A percentile compares a stretch with the other conserved stretches of the same genome.
Conservation (phyloP, 139 green algal species). For the Closterium sp. region DNA sequence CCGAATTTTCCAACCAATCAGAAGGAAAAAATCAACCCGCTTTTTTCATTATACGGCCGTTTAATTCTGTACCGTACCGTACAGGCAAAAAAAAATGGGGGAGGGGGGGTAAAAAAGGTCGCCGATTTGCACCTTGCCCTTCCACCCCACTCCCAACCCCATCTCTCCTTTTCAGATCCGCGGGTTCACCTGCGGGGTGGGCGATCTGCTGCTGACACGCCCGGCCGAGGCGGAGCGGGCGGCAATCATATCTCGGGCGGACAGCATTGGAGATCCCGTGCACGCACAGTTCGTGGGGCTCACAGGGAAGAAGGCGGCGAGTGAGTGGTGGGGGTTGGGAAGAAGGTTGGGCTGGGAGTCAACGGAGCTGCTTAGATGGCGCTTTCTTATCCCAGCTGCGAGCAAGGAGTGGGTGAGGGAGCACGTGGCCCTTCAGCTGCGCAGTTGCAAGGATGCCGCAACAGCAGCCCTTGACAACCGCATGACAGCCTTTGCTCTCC, state of each 20-base stretch:
- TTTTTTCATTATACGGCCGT: too few relatives aligned
- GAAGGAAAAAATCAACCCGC: too few relatives aligned
- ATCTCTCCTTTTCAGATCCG: slow-evolving; percentile 60
- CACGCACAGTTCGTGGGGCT: slow-evolving; percentile 37
- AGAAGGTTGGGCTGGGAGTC: neutral
- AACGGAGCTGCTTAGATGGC: too few relatives aligned
- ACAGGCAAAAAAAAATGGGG: too few relatives aligned
- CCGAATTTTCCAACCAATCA: too few relatives aligned
- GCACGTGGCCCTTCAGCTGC: slow-evolving; percentile 35
- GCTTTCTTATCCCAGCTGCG: neutral
- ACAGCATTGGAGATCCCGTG: slow-evolving; percentile 49
- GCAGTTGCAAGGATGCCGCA: neutral
- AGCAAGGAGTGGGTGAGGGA: neutral
- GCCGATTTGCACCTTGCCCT: neutral
- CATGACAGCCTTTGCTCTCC: slow-evolving; percentile 72
- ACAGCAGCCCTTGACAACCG: slow-evolving; percentile 46
- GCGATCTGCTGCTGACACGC: slow-evolving; percentile 79
- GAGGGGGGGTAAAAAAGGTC: too few relatives aligned
- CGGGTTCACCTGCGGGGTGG: slow-evolving; percentile 93
- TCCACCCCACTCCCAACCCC: too few relatives aligned
- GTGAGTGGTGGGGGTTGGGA: neutral
- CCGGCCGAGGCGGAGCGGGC: slow-evolving; percentile 62
- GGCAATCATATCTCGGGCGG: slow-evolving; percentile 61
- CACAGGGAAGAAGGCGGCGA: neutral
- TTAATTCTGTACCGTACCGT: too few relatives aligned